Evolutionary conservation across 306 rosid genomes (phyloP).

Genomic region (Quercus dentata): DNA sequence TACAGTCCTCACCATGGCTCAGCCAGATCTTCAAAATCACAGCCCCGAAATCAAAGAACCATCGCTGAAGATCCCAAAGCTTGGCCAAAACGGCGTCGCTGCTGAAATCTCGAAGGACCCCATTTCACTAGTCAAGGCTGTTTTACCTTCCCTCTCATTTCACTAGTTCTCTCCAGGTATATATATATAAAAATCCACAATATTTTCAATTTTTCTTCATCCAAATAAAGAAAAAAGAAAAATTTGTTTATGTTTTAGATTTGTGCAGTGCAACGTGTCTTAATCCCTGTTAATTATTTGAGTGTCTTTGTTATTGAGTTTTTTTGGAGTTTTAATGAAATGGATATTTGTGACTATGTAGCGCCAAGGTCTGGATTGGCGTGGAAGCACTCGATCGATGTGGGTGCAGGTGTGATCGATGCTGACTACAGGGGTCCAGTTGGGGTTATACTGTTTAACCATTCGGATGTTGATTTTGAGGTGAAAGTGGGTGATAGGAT

Average conservation of each 20-base stretch:
- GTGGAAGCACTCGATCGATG: conserved; percentile 78
- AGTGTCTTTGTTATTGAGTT: too few species aligned
- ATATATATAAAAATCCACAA: not conserved
- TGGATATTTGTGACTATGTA: not conserved
- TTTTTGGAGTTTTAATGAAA: not conserved
- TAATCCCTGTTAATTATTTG: too few species aligned
- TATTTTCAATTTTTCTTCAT: not conserved
- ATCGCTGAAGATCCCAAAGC: conserved; percentile 27
- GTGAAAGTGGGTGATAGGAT: conserved; percentile 71
- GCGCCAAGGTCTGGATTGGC: conserved; percentile 84
- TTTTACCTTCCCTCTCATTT: conserved; percentile 42
- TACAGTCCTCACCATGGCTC: conserved; percentile 15
- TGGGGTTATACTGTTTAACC: conserved; percentile 79
- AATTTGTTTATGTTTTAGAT: not conserved
- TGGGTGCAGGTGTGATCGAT: conserved; percentile 87
- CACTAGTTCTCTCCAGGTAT: conserved; percentile 50
- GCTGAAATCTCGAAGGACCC: not conserved
- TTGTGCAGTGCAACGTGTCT: conserved; percentile 29
- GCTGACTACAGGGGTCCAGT: conserved; percentile 85
- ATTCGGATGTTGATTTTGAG: conserved; percentile 60
- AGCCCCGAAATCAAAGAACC: conserved; percentile 26
- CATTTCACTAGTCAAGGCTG: conserved; percentile 22
- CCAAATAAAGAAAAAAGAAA: too few species aligned
- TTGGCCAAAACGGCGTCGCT: conserved; percentile 24
- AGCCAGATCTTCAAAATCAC: conserved; percentile 11